Conservation (phyloP, 768 basidiomycete species). For the Lentinula detonsa region DNA sequence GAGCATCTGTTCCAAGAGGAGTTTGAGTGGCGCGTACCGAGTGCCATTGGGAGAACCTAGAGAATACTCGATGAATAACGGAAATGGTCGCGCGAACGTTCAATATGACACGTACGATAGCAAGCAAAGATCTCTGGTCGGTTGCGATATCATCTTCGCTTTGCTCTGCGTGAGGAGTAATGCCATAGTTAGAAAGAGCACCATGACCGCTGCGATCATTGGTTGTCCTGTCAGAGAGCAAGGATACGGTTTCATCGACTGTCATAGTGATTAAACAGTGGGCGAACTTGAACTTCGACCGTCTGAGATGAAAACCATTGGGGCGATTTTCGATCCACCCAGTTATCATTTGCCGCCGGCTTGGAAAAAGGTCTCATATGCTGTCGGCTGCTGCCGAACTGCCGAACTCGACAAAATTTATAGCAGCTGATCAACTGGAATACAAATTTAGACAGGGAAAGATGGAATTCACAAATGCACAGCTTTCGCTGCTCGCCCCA, state of each 20-base stretch:
- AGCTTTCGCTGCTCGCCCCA: too few relatives aligned
- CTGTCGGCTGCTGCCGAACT: too few relatives aligned
- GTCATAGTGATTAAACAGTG: slow-evolving; percentile 15
- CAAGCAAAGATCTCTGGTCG: slow-evolving; percentile 5
- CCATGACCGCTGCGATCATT: neutral
- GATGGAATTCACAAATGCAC: too few relatives aligned
- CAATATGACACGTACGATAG: slow-evolving; percentile 15
- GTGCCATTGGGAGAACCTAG: slow-evolving; percentile 40
- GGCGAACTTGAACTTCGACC: neutral
- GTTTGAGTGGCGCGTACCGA: slow-evolving; percentile 18
- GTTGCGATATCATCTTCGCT: neutral
- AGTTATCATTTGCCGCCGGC: too few relatives aligned
- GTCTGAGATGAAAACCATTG: too few relatives aligned
- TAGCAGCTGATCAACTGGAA: too few relatives aligned
- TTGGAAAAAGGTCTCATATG: neutral
- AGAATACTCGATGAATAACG: neutral
- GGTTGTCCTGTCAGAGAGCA: slow-evolving; percentile 15
- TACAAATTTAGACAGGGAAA: too few relatives aligned
- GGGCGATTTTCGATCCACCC: neutral
- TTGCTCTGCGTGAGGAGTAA: slow-evolving; percentile 4
- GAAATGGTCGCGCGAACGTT: neutral
- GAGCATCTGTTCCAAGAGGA: neutral
- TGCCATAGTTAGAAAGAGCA: slow-evolving; percentile 8
- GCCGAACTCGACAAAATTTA: too few relatives aligned
- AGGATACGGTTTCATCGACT: slow-evolving; percentile 26